phyloP scores from a whole-genome alignment of 192 early-diverging fungal genomes.

The Rhizoclosmatium globosum region DNA sequence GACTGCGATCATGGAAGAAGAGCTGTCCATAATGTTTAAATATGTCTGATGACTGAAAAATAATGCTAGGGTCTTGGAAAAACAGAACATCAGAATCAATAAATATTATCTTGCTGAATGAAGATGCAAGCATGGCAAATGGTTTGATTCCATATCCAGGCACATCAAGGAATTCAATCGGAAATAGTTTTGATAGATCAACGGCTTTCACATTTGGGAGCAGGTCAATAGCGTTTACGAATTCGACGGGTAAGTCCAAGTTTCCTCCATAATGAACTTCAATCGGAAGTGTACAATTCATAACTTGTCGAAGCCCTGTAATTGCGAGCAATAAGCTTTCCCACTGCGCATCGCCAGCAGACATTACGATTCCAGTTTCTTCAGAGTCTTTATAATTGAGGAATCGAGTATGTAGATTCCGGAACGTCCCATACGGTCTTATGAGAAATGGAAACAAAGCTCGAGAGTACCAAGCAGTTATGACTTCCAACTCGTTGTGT shows the following conservation, averaged over 20 bases:
- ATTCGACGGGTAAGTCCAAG: not conserved
- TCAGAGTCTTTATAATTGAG: not conserved
- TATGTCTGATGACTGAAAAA: constrained; percentile 47
- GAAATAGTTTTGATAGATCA: constrained; percentile 41
- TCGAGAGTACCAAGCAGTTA: no score
- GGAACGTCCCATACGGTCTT: no score
- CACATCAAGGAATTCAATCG: not conserved
- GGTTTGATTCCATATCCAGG: constrained; percentile 2
- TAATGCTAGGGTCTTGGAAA: not conserved
- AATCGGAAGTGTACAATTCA: constrained; percentile 61
- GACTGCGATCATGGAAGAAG: constrained; percentile 67
- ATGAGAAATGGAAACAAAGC: no score
- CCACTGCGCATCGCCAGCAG: constrained; percentile 13
- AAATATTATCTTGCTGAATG: not conserved
- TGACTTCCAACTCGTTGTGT: no score
- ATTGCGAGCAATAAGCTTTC: constrained; percentile 15
- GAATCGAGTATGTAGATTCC: no score
- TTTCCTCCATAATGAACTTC: constrained; percentile 61
- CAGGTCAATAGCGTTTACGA: not conserved
- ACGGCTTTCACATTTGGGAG: constrained; percentile 38
- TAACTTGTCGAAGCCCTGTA: constrained; percentile 5
- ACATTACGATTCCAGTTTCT: constrained; percentile 18
- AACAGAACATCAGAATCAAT: constrained; percentile 28
- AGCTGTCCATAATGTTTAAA: constrained; percentile 57
- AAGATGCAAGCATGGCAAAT: constrained; percentile 21